Evolutionary conservation across 352 stramenopile genomes (phyloP).

Genomic region (Aphanomyces astaci): DNA sequence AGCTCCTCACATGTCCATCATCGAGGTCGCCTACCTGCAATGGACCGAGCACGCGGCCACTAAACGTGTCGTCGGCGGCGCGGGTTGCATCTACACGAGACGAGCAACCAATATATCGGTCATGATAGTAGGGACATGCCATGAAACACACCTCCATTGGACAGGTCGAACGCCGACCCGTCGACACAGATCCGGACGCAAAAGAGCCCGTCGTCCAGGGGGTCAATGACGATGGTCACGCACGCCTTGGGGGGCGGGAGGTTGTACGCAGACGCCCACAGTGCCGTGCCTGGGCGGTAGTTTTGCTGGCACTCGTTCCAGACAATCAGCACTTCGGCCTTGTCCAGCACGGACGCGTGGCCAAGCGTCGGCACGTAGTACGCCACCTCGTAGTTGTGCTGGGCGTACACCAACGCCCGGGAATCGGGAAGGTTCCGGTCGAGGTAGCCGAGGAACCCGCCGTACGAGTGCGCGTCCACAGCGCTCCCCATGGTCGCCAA

Average conservation of each 20-base stretch:
- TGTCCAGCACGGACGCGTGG: constrained; percentile 36
- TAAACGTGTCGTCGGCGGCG: constrained; percentile 75
- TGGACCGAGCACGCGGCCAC: constrained; percentile 66
- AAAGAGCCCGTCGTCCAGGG: constrained; percentile 75
- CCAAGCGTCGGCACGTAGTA: constrained; percentile 76
- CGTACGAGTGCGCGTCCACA: constrained; percentile 36
- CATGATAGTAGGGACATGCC: no score
- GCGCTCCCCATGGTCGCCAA: constrained; percentile 56
- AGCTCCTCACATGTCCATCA: background rate
- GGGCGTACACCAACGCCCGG: constrained; percentile 60
- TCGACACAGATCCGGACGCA: constrained; percentile 77
- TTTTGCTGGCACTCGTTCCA: constrained; percentile 85
- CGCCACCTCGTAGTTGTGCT: constrained; percentile 69
- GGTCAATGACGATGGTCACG: constrained; percentile 76
- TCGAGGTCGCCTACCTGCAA: constrained; percentile 34
- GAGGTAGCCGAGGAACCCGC: constrained; percentile 42
- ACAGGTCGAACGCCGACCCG: constrained; percentile 67
- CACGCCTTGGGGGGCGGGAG: constrained; percentile 68
- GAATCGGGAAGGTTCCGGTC: constrained; percentile 34
- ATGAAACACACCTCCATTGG: constrained; percentile 29
- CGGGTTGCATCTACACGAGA: constrained; percentile 68
- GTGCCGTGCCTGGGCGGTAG: constrained; percentile 61
- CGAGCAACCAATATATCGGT: no score
- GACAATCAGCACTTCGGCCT: constrained; percentile 72
- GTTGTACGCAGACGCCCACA: constrained; percentile 72